Evolutionary conservation across 2,329 filamentous ascomycete genomes (phyloP).

Genomic region (Sarocladium strictum): DNA sequence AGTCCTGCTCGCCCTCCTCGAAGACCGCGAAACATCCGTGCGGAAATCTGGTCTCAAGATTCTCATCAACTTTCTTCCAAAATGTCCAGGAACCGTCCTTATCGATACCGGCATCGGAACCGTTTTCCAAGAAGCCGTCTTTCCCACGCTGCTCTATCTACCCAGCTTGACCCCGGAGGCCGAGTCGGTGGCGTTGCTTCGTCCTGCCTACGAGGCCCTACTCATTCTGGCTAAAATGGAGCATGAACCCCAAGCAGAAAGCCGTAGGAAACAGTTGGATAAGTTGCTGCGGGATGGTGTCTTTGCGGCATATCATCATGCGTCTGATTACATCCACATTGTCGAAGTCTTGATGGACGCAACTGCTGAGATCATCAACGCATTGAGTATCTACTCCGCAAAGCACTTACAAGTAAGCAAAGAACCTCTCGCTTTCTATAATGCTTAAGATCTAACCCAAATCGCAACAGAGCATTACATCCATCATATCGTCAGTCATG

Average conservation of each 20-base stretch:
- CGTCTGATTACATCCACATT: slow-evolving; percentile 51
- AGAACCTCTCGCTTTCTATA: no score
- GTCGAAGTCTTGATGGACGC: slow-evolving; percentile 50
- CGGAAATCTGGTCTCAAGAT: slow-evolving; percentile 51
- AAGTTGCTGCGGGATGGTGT: slow-evolving; percentile 50
- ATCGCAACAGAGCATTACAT: slow-evolving; percentile 51
- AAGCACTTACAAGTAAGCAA: slow-evolving; percentile 59
- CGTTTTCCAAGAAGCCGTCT: slow-evolving; percentile 63
- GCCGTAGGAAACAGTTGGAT: slow-evolving; percentile 40
- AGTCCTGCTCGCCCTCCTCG: slow-evolving; percentile 61
- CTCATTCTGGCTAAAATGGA: slow-evolving; percentile 43
- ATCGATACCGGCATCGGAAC: slow-evolving; percentile 56
- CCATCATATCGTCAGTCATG: slow-evolving; percentile 59
- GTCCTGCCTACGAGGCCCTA: slow-evolving; percentile 60
- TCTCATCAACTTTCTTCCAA: slow-evolving; percentile 47
- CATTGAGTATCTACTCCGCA: slow-evolving; percentile 55
- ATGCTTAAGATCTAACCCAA: background rate
- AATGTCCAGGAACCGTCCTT: slow-evolving; percentile 48
- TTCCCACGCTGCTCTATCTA: slow-evolving; percentile 69
- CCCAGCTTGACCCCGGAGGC: slow-evolving; percentile 70
- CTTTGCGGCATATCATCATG: slow-evolving; percentile 49
- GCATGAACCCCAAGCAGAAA: slow-evolving; percentile 17
- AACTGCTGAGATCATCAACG: slow-evolving; percentile 41
- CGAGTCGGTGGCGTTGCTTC: slow-evolving; percentile 61
- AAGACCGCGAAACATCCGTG: slow-evolving; percentile 51